A percentile compares a stretch with the other conserved stretches of the same genome.
Evolutionary conservation across 2,329 filamentous ascomycete genomes (phyloP).

Genomic region (Amauroascus niger): DNA sequence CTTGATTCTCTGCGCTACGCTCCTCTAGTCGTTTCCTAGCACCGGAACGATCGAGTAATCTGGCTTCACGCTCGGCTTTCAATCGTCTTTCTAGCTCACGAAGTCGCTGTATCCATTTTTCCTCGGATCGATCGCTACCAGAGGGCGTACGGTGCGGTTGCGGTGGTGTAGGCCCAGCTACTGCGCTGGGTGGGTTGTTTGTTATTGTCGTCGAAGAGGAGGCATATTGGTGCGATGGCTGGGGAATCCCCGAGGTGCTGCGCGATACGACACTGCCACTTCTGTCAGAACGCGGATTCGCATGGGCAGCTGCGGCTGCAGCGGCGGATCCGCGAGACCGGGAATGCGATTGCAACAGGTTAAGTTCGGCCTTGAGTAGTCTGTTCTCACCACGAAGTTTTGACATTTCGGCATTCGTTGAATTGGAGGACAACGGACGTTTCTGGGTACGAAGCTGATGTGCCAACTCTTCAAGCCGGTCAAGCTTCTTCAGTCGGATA

Average conservation of each 20-base stretch:
- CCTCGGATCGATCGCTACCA: constrained; percentile 43
- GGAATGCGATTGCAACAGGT: constrained; percentile 59
- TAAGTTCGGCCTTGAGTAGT: constrained; percentile 50
- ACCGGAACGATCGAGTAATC: constrained; percentile 72
- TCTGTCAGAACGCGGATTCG: constrained; percentile 23
- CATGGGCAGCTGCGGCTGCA: constrained; percentile 26
- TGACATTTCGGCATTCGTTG: constrained; percentile 44
- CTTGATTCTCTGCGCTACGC: constrained; percentile 62
- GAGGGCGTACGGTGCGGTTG: constrained; percentile 9
- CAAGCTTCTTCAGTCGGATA: constrained; percentile 70
- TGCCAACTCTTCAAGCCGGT: constrained; percentile 72
- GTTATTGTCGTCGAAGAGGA: constrained; percentile 27
- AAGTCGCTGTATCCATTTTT: constrained; percentile 74
- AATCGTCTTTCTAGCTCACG: constrained; percentile 80
- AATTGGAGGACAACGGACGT: constrained; percentile 24
- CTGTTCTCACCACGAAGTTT: constrained; percentile 54
- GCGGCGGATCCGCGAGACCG: constrained; percentile 41
- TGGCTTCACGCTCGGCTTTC: constrained; percentile 78
- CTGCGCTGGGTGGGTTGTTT: constrained; percentile 21
- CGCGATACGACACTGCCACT: constrained; percentile 21
- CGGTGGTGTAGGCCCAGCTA: constrained; percentile 18
- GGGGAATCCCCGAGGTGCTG: constrained; percentile 27
- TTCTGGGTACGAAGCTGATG: constrained; percentile 46
- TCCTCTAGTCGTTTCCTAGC: constrained; percentile 72
- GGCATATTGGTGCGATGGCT: constrained; percentile 26